Evolutionary conservation across 768 basidiomycete genomes (phyloP), one percentile per base, ranked within the genome.

Genomic region (Scleroderma citrinum): DNA sequence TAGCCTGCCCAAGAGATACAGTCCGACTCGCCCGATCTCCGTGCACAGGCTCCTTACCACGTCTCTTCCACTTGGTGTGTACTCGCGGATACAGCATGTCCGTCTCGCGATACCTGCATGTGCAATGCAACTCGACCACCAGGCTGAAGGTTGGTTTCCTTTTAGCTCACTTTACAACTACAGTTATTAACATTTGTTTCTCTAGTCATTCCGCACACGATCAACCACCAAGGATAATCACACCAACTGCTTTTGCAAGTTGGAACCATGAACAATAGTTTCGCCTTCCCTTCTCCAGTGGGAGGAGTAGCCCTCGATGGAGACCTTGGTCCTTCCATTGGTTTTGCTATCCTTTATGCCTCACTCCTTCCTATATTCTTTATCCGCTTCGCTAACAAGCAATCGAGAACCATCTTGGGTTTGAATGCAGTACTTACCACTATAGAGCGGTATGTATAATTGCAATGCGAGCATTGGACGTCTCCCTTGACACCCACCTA

Each of bases 261-360:
- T 31, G 20, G 11, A 19, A n/a, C 24, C 17, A 56, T 53, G 55
- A 30, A 52, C 21, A 49, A 36, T 26, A 44, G 3, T 3, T 5
- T 45, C 42, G 26, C 47, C 67, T 72, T 75, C 50, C 75, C 75
- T n/a, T 65, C 71, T 1, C 73, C 71, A 11, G 62, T 75, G 31
- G 75, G 75, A 8, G 76, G 76, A 5, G 65, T 68, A 16, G 53
- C 66, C n/a, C 54, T 69, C n/a, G 54, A 62, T 13, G 51, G 51
- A 6, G 76, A 78, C 52, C 70, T 74, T 50, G 71, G 58, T 7
- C 71, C 74, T 41, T 74, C 74, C 1, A 63, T 76, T 19, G 12
- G 75, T 5, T 75, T 75, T 54, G 65, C 68, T 11, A 54, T 65
- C 4, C 57, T 74, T 14, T 75, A 75, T 57, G 69, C 53, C 10